phyloP scores from a whole-genome alignment of 176 grass and related monocot genomes.

The Avena sativa region DNA sequence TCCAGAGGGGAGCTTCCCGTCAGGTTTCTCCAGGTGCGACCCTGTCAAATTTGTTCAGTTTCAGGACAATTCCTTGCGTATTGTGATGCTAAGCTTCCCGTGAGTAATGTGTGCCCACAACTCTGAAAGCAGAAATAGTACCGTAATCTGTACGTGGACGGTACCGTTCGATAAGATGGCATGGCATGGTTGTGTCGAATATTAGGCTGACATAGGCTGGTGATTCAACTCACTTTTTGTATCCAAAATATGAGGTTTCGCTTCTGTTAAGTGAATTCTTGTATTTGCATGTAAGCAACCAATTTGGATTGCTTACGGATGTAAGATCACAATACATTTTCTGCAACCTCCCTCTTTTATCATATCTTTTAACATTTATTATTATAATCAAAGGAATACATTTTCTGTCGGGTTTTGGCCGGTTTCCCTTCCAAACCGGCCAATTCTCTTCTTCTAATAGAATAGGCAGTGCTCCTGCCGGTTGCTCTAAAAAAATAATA shows the following conservation, averaged over 20 bases:
- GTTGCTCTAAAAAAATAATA: no score
- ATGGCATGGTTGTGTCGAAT: no score
- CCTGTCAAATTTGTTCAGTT: neutral
- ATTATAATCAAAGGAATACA: conserved; percentile 1
- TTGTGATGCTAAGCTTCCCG: neutral
- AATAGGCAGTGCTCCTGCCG: no score
- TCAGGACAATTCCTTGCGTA: neutral
- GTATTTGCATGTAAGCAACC: neutral
- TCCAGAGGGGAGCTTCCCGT: conserved; percentile 82
- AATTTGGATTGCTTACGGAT: neutral
- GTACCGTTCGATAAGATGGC: no score
- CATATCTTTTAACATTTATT: neutral
- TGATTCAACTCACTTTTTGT: no score
- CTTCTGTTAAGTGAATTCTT: conserved; percentile 1
- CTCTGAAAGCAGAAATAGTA: no score
- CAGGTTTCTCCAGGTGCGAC: conserved; percentile 78
- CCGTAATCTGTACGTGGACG: no score
- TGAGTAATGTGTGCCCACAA: neutral
- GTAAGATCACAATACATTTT: neutral
- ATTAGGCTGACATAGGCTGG: no score
- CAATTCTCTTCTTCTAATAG: no score
- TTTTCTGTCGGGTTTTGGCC: no score
- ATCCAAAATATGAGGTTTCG: no score
- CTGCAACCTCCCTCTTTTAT: neutral
- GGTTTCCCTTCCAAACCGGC: no score